Base-by-base conservation (phyloP, 2,329 filamentous ascomycete species). In the Alternaria triticina region DNA sequence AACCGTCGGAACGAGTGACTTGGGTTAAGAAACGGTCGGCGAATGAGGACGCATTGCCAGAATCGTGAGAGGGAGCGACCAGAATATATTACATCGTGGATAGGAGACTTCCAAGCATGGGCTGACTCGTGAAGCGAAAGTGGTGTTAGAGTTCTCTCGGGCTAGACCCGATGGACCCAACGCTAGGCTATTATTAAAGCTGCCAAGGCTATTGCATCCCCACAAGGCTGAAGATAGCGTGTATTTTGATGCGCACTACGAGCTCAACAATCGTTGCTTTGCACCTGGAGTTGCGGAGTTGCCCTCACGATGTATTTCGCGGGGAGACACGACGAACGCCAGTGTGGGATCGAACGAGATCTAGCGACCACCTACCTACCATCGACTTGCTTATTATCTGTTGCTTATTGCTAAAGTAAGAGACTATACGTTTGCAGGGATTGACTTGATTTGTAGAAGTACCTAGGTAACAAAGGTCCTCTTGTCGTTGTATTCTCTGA, bases 121-220 rank as follows among this genome's bases (percentile, higher is more conserved):
- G 6, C 51, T 54, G 51, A 54, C 51, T 54, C 51, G 51, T 54
- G 51, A 54, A 54, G 51, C 51, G 51, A 54, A 54, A 54, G 51
- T 54, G 33, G 33, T 54, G 51, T 54, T 54, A 54, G 51, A 54
- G 51, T 27, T 54, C 51, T 54, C 51, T 6, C 22, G 22, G 15
- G 51, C 51, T 54, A 54, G 33, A 43, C 51, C 11, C 17, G 51
- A 54, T 54, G 3, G 7, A 6, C 15, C 40, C 4, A 54, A 54
- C 6, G 33, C 51, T 54, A 54, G 51, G 33, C 51, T 54, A 27
- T 54, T 20, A 44, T 43, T 54, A 54, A 20, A 40, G 3, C 22
- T 27, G 22, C 51, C 33, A 54, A 54, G 51, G 33, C 10, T 43
- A 43, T 54, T 17, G 51, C 51, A 13, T 54, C 51, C 10, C 51